Conservation (phyloP, 345 rosid genomes). For the Dimocarpus longan region DNA sequence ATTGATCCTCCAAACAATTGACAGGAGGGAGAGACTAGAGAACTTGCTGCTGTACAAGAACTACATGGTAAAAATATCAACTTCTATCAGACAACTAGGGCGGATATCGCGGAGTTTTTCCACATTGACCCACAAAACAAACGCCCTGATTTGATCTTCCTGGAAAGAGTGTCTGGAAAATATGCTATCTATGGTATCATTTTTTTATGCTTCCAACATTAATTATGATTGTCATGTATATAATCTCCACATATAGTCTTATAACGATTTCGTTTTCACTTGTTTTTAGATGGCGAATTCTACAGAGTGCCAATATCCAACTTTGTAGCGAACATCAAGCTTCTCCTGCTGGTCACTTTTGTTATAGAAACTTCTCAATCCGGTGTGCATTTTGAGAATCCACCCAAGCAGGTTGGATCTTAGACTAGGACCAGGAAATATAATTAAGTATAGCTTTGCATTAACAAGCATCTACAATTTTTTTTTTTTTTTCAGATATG, state of each 20-base stretch:
- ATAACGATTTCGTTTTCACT: not conserved
- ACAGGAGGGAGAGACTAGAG: conserved; percentile 22
- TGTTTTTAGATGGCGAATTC: conserved; percentile 17
- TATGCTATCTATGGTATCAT: conserved; percentile 20
- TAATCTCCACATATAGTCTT: not conserved
- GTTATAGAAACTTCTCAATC: not conserved
- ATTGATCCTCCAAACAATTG: not conserved
- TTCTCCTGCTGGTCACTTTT: conserved; percentile 17
- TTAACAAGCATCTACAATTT: not conserved
- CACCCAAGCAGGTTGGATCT: conserved; percentile 19
- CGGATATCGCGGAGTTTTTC: conserved; percentile 19
- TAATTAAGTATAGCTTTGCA: not conserved
- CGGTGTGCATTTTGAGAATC: conserved; percentile 5
- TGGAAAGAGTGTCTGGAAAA: conserved; percentile 1
- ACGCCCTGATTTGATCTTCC: conserved; percentile 27
- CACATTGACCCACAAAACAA: conserved; percentile 15
- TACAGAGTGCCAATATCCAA: conserved; percentile 15
- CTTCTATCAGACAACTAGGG: conserved; percentile 24
- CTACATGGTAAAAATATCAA: conserved; percentile 1
- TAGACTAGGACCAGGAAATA: not conserved
- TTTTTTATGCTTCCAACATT: not conserved
- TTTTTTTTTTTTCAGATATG: conserved; percentile 13
- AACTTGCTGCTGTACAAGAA: conserved; percentile 21
- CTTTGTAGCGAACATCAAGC: conserved; percentile 15
- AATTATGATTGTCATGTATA: not conserved